Evolutionary conservation across 495 filamentous ascomycete species (phyloP).

Genomic region (Lophium mytilinum): DNA sequence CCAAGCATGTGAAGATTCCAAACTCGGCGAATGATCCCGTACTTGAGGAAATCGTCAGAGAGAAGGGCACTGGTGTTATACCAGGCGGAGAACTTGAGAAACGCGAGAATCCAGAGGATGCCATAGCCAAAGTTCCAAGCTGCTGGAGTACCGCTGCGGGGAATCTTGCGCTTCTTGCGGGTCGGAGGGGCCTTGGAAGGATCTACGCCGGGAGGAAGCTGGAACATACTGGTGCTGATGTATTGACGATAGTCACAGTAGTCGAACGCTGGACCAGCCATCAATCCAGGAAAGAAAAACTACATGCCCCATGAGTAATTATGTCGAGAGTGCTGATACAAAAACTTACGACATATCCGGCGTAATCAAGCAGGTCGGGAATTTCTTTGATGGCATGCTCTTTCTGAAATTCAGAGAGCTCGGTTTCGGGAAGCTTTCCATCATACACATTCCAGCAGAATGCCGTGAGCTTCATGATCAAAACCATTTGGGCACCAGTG

Average conservation of each 20-base stretch:
- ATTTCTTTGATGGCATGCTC: slow-evolving; percentile 68
- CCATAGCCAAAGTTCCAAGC: slow-evolving; percentile 65
- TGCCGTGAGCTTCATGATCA: slow-evolving; percentile 94
- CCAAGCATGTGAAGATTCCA: slow-evolving; percentile 75
- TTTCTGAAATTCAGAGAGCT: slow-evolving; percentile 78
- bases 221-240: slow-evolving; percentile 92
- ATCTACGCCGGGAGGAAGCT: slow-evolving; percentile 68
- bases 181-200: slow-evolving; percentile 74
- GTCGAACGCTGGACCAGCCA: slow-evolving; percentile 86
- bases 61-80: slow-evolving; percentile 57
- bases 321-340: not conserved
- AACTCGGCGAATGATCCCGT: slow-evolving; percentile 61
- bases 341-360: slow-evolving; percentile 61
- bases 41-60: slow-evolving; percentile 52
- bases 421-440: slow-evolving; percentile 66
- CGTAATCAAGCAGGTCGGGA: slow-evolving; percentile 68
- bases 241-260: slow-evolving; percentile 85
- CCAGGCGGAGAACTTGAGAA: slow-evolving; percentile 62
- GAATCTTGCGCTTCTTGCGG: slow-evolving; percentile 89
- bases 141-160: slow-evolving; percentile 81
- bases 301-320: slow-evolving; percentile 1
- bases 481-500: slow-evolving; percentile 94
- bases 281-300: slow-evolving; percentile 86
- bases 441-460: slow-evolving; percentile 98
- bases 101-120: slow-evolving; percentile 68